Conservation (phyloP, 2,329 filamentous ascomycete species). For the Ceratocystis albifundus region DNA sequence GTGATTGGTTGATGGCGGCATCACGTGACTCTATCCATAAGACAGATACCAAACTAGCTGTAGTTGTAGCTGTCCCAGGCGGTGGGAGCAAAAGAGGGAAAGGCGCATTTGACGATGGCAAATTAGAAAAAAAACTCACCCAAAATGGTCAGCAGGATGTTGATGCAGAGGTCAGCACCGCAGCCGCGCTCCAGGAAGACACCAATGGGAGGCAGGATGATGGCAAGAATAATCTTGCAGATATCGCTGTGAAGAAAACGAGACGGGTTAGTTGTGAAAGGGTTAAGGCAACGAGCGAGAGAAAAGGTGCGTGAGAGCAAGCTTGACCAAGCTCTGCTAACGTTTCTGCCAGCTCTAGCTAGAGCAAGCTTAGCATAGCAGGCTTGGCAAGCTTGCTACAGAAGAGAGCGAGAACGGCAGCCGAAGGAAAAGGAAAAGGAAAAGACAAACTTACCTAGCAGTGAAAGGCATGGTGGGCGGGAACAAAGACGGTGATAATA, state of each 20-base stretch:
- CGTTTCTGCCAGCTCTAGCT: too few species aligned
- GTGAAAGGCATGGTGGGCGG: constrained; percentile 46
- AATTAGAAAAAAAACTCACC: constrained; percentile 32
- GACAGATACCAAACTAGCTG: too few species aligned
- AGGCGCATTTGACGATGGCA: background rate
- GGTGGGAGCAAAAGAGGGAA: background rate
- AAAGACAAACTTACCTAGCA: constrained; percentile 37
- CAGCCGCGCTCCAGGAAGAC: constrained; percentile 92
- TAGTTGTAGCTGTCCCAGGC: too few species aligned
- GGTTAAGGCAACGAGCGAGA: background rate
- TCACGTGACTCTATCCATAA: background rate
- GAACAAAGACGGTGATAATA: background rate
- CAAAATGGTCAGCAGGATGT: constrained; percentile 75
- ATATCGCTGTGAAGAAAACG: constrained; percentile 37
- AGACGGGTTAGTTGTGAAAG: constrained; percentile 10
- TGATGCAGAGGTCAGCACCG: constrained; percentile 78
- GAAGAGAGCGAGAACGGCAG: too few species aligned
- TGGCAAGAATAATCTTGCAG: constrained; percentile 66
- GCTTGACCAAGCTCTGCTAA: too few species aligned
- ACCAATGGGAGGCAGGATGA: constrained; percentile 80
- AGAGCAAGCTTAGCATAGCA: background rate
- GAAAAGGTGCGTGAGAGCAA: background rate
- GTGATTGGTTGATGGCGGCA: background rate
- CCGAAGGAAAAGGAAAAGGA: background rate
- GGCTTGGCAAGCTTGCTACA: background rate